These are phyloP conservation scores for Stereocaulon alpinum DNA, from an alignment of 495 filamentous ascomycete species.

Conservation along the genomic window DNA sequence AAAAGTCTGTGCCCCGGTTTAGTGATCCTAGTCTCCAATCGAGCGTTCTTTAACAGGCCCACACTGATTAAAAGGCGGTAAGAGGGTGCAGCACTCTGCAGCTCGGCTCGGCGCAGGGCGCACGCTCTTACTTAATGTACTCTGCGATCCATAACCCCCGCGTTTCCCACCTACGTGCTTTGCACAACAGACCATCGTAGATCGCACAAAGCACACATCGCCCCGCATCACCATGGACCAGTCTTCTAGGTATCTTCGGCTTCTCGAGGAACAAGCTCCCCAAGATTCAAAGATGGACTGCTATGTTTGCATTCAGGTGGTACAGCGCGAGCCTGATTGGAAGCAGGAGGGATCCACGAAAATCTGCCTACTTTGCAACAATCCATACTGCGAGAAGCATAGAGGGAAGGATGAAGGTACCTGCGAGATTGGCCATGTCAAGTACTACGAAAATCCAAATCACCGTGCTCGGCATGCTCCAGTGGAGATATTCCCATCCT, in stretches of 20 bases:
- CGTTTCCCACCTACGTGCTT: background rate
- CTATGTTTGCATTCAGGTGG: background rate
- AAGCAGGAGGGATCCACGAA: conserved; percentile 6
- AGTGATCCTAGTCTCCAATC: no score
- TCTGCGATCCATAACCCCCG: background rate
- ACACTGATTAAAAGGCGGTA: background rate
- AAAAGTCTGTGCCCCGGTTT: no score
- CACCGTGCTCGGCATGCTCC: conserved; percentile 4
- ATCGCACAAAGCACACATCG: background rate
- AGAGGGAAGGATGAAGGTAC: conserved; percentile 5
- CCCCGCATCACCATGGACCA: background rate
- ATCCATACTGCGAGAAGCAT: conserved; percentile 8
- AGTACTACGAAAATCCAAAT: background rate
- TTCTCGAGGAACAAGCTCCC: background rate
- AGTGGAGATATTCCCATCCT: conserved; percentile 6
- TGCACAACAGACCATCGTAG: background rate
- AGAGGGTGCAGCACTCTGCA: background rate
- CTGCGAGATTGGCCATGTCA: conserved; percentile 1
- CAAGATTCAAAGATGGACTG: background rate
- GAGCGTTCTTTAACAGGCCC: background rate
- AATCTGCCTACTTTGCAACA: conserved; percentile 5
- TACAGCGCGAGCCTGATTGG: background rate
- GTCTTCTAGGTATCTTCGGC: background rate
- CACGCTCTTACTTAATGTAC: background rate
- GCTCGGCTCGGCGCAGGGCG: background rate